phyloP scores from a whole-genome alignment of 2,329 filamentous ascomycete genomes.

The Calonectria honghensis region DNA sequence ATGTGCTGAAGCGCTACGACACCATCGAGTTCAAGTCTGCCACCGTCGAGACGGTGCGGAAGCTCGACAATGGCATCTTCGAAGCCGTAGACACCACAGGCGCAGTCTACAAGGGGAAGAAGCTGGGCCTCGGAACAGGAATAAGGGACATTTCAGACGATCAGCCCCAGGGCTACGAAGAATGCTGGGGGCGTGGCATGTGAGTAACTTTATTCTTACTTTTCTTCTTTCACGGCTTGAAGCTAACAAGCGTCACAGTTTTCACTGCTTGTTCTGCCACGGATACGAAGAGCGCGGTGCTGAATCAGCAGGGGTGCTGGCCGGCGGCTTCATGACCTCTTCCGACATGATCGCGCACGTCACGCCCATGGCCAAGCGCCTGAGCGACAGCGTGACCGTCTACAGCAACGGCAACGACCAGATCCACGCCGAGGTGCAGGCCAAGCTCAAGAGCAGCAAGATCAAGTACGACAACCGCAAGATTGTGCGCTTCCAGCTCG shows the following conservation, averaged over 20 bases:
- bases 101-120: conserved; percentile 67
- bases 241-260: conserved; percentile 58
- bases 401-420: conserved; percentile 69
- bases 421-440: conserved; percentile 56
- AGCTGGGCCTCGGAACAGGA: conserved; percentile 74
- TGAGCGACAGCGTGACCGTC: conserved; percentile 67
- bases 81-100: conserved; percentile 64
- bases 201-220: conserved; percentile 54
- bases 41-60: conserved; percentile 54
- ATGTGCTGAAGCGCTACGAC: conserved; percentile 60
- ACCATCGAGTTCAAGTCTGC: conserved; percentile 59
- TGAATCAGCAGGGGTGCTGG: conserved; percentile 68
- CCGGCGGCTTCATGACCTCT: conserved; percentile 59
- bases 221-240: neutral
- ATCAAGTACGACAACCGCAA: conserved; percentile 62
- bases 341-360: conserved; percentile 61
- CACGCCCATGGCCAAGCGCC: conserved; percentile 64
- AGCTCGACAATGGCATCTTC: conserved; percentile 58
- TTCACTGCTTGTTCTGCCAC: conserved; percentile 77
- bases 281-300: conserved; percentile 74
- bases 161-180: conserved; percentile 70
- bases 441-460: conserved; percentile 56
- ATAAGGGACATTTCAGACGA: conserved; percentile 69
- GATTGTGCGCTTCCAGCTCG: conserved; percentile 57
- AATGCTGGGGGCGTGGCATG: conserved; percentile 73